Evolutionary conservation across 495 filamentous ascomycete species (phyloP).

Genomic region (Penicillium riverlandense): DNA sequence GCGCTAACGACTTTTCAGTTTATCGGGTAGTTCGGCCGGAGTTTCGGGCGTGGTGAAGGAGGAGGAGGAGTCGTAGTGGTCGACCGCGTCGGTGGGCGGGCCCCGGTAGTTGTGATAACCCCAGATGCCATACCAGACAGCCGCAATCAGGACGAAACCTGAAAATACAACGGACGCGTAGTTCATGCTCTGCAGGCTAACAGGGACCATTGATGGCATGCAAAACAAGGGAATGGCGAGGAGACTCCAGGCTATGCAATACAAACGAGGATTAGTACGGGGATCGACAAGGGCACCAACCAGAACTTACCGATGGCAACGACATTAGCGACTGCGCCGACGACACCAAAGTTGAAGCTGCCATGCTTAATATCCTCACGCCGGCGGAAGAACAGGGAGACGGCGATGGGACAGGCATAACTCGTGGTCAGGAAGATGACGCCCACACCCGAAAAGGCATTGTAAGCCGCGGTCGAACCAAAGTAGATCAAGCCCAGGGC

Average conservation of each 20-base stretch:
- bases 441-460: conserved; percentile 52
- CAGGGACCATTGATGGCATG: conserved; percentile 31
- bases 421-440: conserved; percentile 50
- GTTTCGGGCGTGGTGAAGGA: conserved; percentile 4
- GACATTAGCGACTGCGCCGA: conserved; percentile 49
- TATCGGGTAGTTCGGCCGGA: conserved; percentile 6
- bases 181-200: conserved; percentile 37
- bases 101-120: conserved; percentile 36
- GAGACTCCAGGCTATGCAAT: conserved; percentile 46
- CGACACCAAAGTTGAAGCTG: conserved; percentile 48
- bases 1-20: background rate
- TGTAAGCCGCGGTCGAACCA: conserved; percentile 48
- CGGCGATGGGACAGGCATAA: conserved; percentile 46
- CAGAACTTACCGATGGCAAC: conserved; percentile 43
- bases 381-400: conserved; percentile 42
- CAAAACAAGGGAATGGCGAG: conserved; percentile 49
- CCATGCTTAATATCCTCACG: conserved; percentile 44
- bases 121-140: conserved; percentile 55
- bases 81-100: conserved; percentile 20
- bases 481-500: conserved; percentile 52
- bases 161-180: conserved; percentile 55
- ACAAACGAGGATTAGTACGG: conserved; percentile 6
- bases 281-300: background rate
- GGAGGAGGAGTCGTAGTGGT: conserved; percentile 5
- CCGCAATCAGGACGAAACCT: conserved; percentile 42